phyloP scores from a whole-genome alignment of 1,284 basidiomycete species.

The Leccinum pallidistipes region DNA sequence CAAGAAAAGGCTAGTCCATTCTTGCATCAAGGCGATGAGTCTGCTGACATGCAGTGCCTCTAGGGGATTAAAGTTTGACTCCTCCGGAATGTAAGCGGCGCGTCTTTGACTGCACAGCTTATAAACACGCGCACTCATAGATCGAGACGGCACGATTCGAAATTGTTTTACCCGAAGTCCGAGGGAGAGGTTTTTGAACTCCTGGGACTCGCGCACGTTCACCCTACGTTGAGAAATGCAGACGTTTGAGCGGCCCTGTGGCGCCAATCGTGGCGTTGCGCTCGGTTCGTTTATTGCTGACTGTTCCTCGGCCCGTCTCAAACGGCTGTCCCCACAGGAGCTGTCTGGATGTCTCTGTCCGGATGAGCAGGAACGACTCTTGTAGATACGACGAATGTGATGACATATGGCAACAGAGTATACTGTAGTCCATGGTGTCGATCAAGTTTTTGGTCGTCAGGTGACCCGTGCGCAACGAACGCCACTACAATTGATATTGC shows the following conservation, averaged over 20 bases:
- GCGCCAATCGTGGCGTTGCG: background rate
- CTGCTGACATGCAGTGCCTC: constrained; percentile 11
- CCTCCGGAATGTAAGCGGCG: constrained; percentile 64
- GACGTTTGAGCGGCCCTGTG: constrained; percentile 42
- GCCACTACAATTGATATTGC: background rate
- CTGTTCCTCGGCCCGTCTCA: background rate
- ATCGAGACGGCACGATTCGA: constrained; percentile 64
- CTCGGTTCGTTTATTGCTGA: background rate
- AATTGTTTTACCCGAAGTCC: constrained; percentile 54
- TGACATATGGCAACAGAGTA: background rate
- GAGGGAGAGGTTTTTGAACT: constrained; percentile 72
- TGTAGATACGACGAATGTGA: background rate
- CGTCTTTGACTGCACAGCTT: constrained; percentile 7
- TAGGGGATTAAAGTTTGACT: constrained; percentile 79
- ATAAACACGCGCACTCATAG: constrained; percentile 6
- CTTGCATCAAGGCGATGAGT: background rate
- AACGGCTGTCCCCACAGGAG: background rate
- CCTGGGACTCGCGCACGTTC: constrained; percentile 67
- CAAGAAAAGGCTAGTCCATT: constrained; percentile 54
- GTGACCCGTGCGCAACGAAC: background rate
- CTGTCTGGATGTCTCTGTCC: background rate
- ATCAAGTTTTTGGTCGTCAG: background rate
- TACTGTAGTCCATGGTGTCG: background rate
- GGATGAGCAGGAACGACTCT: background rate
- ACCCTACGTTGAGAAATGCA: constrained; percentile 68